Evolutionary conservation across 805 yeast species (phyloP).

Genomic region (Jamesozyma hellenica): DNA sequence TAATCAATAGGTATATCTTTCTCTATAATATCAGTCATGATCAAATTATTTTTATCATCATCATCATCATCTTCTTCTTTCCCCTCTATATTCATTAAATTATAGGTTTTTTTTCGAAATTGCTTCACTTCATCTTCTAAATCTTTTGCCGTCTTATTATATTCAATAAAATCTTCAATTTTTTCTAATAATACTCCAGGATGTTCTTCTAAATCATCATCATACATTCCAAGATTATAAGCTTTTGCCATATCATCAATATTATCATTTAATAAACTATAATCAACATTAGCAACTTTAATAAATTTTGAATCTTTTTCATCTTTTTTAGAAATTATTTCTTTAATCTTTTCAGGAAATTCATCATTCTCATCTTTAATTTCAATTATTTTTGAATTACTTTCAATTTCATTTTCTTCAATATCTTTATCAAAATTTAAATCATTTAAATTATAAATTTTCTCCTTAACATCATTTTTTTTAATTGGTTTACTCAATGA

Average conservation of each 20-base stretch:
- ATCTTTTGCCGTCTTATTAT: constrained; percentile 39
- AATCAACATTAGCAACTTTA: constrained; percentile 31
- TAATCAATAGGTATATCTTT: constrained; percentile 25
- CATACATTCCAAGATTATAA: constrained; percentile 48
- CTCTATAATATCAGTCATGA: constrained; percentile 18
- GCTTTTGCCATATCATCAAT: constrained; percentile 52
- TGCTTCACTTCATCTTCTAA: constrained; percentile 20
- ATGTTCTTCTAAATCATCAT: constrained; percentile 46
- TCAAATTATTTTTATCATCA: constrained; percentile 9
- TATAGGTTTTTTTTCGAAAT: too few species aligned
- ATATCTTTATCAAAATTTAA: too few species aligned
- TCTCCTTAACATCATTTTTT: too few species aligned
- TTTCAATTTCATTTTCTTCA: not conserved
- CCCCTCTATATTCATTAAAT: too few species aligned
- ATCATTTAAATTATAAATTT: too few species aligned
- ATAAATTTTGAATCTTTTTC: constrained; percentile 7
- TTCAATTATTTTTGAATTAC: not conserved
- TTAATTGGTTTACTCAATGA: constrained; percentile 7
- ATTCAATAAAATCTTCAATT: constrained; percentile 42
- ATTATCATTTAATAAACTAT: constrained; percentile 34
- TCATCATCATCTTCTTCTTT: constrained; percentile 3
- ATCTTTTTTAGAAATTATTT: constrained; percentile 3
- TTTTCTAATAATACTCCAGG: constrained; percentile 46
- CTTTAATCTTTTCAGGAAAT: constrained; percentile 10
- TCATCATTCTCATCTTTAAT: constrained; percentile 1